phyloP scores from a whole-genome alignment of 345 rosid species.

The Laguncularia racemosa region DNA sequence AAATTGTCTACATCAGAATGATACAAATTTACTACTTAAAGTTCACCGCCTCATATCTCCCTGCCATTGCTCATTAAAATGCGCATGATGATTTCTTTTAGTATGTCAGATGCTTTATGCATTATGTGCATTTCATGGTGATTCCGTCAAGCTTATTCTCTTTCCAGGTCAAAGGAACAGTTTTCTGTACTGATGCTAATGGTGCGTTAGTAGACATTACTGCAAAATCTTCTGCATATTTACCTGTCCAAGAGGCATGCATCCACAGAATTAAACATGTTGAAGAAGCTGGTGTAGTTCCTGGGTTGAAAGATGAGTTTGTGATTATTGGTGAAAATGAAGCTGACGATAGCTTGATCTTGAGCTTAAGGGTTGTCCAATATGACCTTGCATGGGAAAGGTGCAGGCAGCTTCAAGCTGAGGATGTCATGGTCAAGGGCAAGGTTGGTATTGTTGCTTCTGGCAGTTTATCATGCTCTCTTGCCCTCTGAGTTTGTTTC shows the following conservation, averaged over 20 bases:
- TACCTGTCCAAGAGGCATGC: constrained; percentile 77
- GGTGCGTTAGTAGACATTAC: constrained; percentile 87
- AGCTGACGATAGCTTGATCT: constrained; percentile 70
- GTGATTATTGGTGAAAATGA: constrained; percentile 74
- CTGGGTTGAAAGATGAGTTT: constrained; percentile 79
- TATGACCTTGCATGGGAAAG: constrained; percentile 93
- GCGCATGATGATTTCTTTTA: neutral
- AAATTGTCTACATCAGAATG: too few species aligned
- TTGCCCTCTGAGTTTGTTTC: neutral
- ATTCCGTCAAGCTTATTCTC: neutral
- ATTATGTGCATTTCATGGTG: neutral
- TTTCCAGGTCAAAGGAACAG: constrained; percentile 78
- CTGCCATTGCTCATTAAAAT: too few species aligned
- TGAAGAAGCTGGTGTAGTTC: constrained; percentile 82
- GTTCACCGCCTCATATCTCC: too few species aligned
- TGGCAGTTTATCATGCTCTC: neutral
- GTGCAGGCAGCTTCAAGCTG: constrained; percentile 95
- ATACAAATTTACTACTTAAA: too few species aligned
- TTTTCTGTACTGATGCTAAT: constrained; percentile 53
- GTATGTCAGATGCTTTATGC: neutral
- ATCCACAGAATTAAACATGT: constrained; percentile 64
- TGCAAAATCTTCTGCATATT: constrained; percentile 78
- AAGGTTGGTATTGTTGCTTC: constrained; percentile 39
- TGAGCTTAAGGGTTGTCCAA: constrained; percentile 71
- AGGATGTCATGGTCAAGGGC: constrained; percentile 86